Base-by-base conservation (phyloP, 1,284 basidiomycete species). In the Spongispora temasekensis region DNA sequence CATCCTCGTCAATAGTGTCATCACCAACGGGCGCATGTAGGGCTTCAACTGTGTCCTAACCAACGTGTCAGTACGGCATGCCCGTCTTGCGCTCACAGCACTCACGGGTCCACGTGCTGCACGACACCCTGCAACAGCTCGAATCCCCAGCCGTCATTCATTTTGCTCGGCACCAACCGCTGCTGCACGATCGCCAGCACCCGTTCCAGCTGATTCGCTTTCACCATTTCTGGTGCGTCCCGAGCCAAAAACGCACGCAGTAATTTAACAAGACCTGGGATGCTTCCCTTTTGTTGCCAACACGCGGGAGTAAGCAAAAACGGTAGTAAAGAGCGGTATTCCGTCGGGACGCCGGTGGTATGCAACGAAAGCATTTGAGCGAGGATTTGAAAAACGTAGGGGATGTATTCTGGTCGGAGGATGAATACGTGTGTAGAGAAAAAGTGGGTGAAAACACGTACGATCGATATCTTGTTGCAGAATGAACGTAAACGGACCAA, bases 381-480 rank as follows among this genome's bases (percentile, higher is more conserved):
- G 32, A 98, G 86, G 66, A 99, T 88, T 74, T 99, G 97, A 83
- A 99, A 98, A 56, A 94, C 92, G 74, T 97, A 99, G 2, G 97
- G 97, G 56, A 97, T 91, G 73, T 98, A 99, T 78, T 98, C 97
- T 94, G 32, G 17, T 72, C 4, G 2, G 21, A 6, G 5, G 8
- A 34, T 17, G 23, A 2, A 17, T 59, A 8, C 56, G n/a, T 27
- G 3, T 9, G 23, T 9, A 25, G 4, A 46, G n/a, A 35, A 30
- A n/a, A n/a, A n/a, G n/a, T n/a, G n/a, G n/a, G 30, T 27, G 34
- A 57, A 2, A 9, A 15, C 10, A 52, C 55, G 87, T 68, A 95
- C 94, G 93, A 65, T 94, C 90, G 30, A 98, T 94, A 66, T 99
- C 97, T 68, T 94, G 87, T 66, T 94, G 88, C 5, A 99, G 77